Conservation (phyloP, 2,329 filamentous ascomycete genomes). For the Ustulina deusta region DNA sequence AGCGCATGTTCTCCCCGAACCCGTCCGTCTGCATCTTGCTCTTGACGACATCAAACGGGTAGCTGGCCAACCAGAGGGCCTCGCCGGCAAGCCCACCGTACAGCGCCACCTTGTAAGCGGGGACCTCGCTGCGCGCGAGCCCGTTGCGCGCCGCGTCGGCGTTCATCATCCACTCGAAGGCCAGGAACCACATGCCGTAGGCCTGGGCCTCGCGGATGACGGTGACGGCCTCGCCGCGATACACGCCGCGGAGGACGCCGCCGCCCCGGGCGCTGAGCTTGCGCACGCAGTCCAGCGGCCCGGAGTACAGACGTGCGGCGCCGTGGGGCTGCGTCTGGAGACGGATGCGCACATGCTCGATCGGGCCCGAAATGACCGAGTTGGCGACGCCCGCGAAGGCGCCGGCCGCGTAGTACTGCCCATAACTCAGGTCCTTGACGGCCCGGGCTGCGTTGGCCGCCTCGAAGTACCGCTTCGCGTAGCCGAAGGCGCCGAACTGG, state of each 20-base stretch:
- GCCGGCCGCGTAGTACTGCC: slow-evolving; percentile 89
- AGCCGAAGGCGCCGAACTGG: slow-evolving; percentile 97
- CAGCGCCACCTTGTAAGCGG: slow-evolving; percentile 85
- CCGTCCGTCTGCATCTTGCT: slow-evolving; percentile 99
- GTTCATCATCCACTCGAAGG: slow-evolving; percentile 98
- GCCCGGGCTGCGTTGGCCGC: slow-evolving; percentile 74
- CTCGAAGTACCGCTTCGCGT: slow-evolving; percentile 88
- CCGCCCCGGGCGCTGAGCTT: slow-evolving; percentile 75
- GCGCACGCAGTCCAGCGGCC: slow-evolving; percentile 89
- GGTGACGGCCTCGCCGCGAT: slow-evolving; percentile 89
- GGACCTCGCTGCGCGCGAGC: slow-evolving; percentile 80
- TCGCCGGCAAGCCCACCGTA: slow-evolving; percentile 96
- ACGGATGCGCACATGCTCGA: slow-evolving; percentile 96
- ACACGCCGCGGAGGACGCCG: slow-evolving; percentile 79
- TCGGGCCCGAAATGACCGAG: slow-evolving; percentile 86
- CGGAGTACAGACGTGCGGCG: slow-evolving; percentile 78
- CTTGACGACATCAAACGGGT: slow-evolving; percentile 98
- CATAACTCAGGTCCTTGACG: slow-evolving; percentile 75
- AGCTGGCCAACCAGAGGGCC: slow-evolving; percentile 91
- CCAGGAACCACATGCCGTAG: slow-evolving; percentile 94
- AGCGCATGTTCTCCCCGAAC: slow-evolving; percentile 78
- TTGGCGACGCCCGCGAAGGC: slow-evolving; percentile 95
- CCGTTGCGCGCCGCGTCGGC: slow-evolving; percentile 82
- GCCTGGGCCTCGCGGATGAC: slow-evolving; percentile 90
- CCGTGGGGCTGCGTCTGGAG: slow-evolving; percentile 97